phyloP scores from a whole-genome alignment of 2,329 filamentous ascomycete species.

The Fusarium graminum region DNA sequence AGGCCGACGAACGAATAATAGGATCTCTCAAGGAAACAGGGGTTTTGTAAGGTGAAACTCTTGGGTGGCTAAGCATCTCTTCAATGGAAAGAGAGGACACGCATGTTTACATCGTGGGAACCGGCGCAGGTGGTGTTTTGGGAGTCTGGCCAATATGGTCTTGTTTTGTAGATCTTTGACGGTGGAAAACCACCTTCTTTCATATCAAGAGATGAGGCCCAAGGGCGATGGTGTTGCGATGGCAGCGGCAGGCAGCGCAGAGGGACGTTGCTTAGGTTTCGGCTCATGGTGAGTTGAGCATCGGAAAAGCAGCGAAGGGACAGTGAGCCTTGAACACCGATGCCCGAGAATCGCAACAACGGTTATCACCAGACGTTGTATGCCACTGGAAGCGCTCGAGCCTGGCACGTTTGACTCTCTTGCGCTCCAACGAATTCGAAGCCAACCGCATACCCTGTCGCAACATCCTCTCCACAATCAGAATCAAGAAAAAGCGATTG shows the following conservation, averaged over 20 bases:
- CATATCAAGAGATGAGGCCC: constrained; percentile 57
- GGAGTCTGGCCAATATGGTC: constrained; percentile 51
- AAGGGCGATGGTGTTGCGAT: constrained; percentile 27
- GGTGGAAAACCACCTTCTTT: constrained; percentile 60
- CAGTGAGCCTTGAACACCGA: constrained; percentile 1
- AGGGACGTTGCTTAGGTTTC: constrained; percentile 12
- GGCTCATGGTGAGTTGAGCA: constrained; percentile 6
- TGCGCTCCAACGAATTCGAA: constrained; percentile 29
- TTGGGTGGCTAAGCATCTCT: constrained; percentile 53
- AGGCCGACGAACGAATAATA: constrained; percentile 49
- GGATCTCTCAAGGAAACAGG: constrained; percentile 49
- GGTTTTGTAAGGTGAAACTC: constrained; percentile 50
- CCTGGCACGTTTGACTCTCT: constrained; percentile 38
- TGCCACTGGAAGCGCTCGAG: constrained; percentile 35
- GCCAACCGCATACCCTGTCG: constrained; percentile 27
- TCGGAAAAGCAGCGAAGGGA: constrained; percentile 5
- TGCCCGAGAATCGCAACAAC: constrained; percentile 6
- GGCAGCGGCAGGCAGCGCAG: constrained; percentile 20
- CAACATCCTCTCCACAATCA: constrained; percentile 29
- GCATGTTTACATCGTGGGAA: constrained; percentile 47
- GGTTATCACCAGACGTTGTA: constrained; percentile 7
- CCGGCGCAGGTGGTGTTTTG: constrained; percentile 49
- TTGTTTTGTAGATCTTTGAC: constrained; percentile 61
- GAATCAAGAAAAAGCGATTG: constrained; percentile 47
- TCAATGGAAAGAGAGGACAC: constrained; percentile 53